Conservation (phyloP, 2,329 filamentous ascomycete species). For the Microcera coccophila region DNA sequence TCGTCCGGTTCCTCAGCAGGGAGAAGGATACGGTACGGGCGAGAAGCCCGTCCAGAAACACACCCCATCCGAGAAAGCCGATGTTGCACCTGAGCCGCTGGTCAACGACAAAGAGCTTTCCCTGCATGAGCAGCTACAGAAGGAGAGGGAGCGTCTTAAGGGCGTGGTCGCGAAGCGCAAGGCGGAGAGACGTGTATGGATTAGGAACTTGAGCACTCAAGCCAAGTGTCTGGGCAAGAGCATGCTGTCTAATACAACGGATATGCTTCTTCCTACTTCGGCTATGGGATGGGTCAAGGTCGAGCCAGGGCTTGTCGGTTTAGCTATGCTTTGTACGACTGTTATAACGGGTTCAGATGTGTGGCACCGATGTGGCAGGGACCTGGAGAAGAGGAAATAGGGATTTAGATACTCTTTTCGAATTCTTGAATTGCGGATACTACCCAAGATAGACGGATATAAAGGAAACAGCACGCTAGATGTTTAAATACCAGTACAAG, state of each 20-base stretch:
- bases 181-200: constrained; percentile 30
- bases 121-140: constrained; percentile 23
- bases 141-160: constrained; percentile 36
- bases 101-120: constrained; percentile 11
- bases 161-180: constrained; percentile 32
- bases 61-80: constrained; percentile 11
- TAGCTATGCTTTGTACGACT: constrained; percentile 59
- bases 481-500: neutral
- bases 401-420: neutral
- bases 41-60: constrained; percentile 17
- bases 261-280: constrained; percentile 58
- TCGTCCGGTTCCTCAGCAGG: constrained; percentile 32
- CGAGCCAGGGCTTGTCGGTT: constrained; percentile 49
- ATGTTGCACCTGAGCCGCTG: constrained; percentile 7
- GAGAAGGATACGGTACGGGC: constrained; percentile 27
- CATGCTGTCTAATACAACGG: constrained; percentile 55
- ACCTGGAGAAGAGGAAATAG: constrained; percentile 17
- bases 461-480: neutral
- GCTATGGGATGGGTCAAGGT: constrained; percentile 58
- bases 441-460: neutral
- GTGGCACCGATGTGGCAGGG: constrained; percentile 50
- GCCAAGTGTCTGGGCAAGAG: constrained; percentile 40
- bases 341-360: constrained; percentile 57
- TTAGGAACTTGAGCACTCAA: constrained; percentile 28
- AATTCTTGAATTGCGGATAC: neutral